These are phyloP conservation scores for Jatropha podagrica DNA, from an alignment of 441 rosid genomes.

Conservation along the genomic window DNA sequence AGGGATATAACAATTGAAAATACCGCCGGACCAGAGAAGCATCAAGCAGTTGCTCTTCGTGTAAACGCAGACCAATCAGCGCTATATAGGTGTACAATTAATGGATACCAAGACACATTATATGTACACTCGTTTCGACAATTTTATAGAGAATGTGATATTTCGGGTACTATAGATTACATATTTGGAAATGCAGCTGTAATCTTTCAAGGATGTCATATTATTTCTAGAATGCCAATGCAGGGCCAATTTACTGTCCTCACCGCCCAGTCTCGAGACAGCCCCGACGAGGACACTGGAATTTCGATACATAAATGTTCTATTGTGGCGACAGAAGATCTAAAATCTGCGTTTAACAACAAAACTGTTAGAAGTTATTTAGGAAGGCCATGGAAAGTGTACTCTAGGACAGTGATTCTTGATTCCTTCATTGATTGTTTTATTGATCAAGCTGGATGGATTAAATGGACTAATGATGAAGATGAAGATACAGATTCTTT, in stretches of 20 bases:
- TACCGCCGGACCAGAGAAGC: conserved; percentile 66
- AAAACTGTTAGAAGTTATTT: conserved; percentile 50
- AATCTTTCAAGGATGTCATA: conserved; percentile 65
- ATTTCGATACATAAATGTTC: conserved; percentile 82
- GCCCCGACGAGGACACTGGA: conserved; percentile 64
- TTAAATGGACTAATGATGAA: conserved; percentile 39
- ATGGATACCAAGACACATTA: conserved; percentile 71
- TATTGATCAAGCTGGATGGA: conserved; percentile 67
- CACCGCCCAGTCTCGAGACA: conserved; percentile 72
- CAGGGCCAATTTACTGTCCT: conserved; percentile 67
- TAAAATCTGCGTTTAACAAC: conserved; percentile 22
- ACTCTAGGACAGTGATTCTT: conserved; percentile 56
- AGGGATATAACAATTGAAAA: conserved; percentile 65
- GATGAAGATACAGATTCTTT: conserved; percentile 44
- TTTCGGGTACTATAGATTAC: conserved; percentile 73
- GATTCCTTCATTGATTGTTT: conserved; percentile 72
- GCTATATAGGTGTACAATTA: conserved; percentile 49
- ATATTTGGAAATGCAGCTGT: conserved; percentile 85
- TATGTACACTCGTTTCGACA: conserved; percentile 86
- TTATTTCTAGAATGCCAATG: conserved; percentile 61
- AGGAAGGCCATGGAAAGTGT: conserved; percentile 74
- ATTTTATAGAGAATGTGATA: conserved; percentile 78
- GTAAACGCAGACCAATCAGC: conserved; percentile 75
- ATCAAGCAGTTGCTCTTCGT: conserved; percentile 79
- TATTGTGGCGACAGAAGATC: conserved; percentile 49